Conservation (phyloP, 1,139 yeast genomes). For the Zhuliangozyma parablackwelliae region DNA sequence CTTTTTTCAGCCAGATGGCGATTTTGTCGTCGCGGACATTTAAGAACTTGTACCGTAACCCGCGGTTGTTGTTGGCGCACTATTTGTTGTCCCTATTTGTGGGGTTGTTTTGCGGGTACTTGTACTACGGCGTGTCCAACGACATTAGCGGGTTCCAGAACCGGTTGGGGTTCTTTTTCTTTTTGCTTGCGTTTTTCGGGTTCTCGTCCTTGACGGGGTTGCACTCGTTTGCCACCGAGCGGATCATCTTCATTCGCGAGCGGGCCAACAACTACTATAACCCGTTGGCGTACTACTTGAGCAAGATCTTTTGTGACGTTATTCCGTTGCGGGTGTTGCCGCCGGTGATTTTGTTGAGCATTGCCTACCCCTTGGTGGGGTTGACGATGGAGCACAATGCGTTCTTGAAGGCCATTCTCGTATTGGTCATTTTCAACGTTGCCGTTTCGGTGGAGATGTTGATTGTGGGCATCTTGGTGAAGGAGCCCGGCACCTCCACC, state of each 20-base stretch:
- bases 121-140: constrained; percentile 76
- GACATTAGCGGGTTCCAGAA: constrained; percentile 97
- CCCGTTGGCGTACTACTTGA: constrained; percentile 77
- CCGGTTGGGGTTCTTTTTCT: constrained; percentile 87
- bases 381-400: constrained; percentile 73
- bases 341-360: constrained; percentile 75
- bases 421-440: constrained; percentile 76
- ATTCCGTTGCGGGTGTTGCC: constrained; percentile 87
- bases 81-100: constrained; percentile 71
- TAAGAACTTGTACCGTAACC: constrained; percentile 88
- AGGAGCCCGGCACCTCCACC: constrained; percentile 92
- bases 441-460: constrained; percentile 83
- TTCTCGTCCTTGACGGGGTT: constrained; percentile 89
- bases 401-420: constrained; percentile 65
- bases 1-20: constrained; percentile 55
- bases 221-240: constrained; percentile 81
- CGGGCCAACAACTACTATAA: constrained; percentile 91
- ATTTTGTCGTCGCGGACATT: constrained; percentile 83
- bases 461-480: constrained; percentile 78
- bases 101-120: constrained; percentile 79
- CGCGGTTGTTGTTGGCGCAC: constrained; percentile 77
- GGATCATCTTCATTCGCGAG: constrained; percentile 85
- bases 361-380: constrained; percentile 90
- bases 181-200: constrained; percentile 85
- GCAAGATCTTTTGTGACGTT: constrained; percentile 85